Evolutionary conservation across 2,329 filamentous ascomycete species (phyloP), one percentile per base, ranked within the genome.

Genomic region (Penicillium glabrum): DNA sequence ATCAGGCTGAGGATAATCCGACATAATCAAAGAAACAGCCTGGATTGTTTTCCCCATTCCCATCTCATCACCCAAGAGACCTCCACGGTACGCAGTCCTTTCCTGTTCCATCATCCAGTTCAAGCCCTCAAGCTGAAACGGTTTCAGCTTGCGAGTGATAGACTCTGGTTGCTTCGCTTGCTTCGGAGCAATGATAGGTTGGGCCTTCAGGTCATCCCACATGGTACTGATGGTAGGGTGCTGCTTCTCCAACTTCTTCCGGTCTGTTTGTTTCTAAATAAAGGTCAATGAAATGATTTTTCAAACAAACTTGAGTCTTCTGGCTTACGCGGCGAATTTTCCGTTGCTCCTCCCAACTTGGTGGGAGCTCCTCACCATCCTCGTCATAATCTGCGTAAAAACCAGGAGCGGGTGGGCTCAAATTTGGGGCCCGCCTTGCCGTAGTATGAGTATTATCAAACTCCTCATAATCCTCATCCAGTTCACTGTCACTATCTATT

Each of bases 1-100:
- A 53, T 88, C 79, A 64, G 89, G 89, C 23, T 87, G 89, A 3
- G 93, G 93, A 67, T 90, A 97, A 72, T 98, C 93, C 1, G 93
- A 97, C 95, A 98, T 98, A 74, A 99, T 92, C 45, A 99, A 83
- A 3, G 93, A 97, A 19, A 99, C 95, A 2, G 95, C 93, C 75
- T 99, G 95, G 50, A 99, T 98, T 0, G 95, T 99, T 79, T 99
- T 99, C 49, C 95, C 95, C 77, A 99, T 90, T 7, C 95, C 95
- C 95, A 99, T 99, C 76, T 99, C 95, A 66, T 99, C 95, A 57
- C 95, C 95, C 2, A 99, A 83, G 2, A 99, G 81, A 14, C 95
- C 95, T 19, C 95, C 95, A 69, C 87, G 90, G 83, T 93, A 98
- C 39, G 89, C 78, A 0, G 86, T 89, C 75, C 90, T 80, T 72